A percentile compares a stretch with the other conserved stretches of the same genome.
These are phyloP conservation scores for Ceratocystis lukuohia DNA, from an alignment of 2,329 filamentous ascomycete species.

Conservation along the genomic window DNA sequence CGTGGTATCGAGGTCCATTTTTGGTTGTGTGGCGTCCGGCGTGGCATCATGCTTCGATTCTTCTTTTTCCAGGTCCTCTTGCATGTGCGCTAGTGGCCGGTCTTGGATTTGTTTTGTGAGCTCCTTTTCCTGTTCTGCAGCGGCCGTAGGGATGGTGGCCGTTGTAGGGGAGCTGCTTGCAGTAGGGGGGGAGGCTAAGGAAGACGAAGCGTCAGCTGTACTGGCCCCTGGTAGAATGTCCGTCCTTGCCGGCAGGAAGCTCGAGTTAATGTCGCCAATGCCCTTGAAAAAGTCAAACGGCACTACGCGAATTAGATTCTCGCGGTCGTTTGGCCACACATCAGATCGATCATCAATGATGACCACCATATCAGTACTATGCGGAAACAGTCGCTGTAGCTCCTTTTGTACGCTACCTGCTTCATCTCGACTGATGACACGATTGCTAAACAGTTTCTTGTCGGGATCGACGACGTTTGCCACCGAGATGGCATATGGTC, in stretches of 20 bases:
- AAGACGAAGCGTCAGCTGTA: neutral
- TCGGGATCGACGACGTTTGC: constrained; percentile 87
- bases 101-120: constrained; percentile 83
- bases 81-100: constrained; percentile 77
- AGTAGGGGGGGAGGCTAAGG: constrained; percentile 39
- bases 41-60: constrained; percentile 37
- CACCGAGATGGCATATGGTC: constrained; percentile 87
- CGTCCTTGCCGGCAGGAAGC: constrained; percentile 72
- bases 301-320: constrained; percentile 85
- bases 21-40: too few relatives aligned
- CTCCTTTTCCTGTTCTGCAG: constrained; percentile 66
- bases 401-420: constrained; percentile 91
- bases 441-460: constrained; percentile 77
- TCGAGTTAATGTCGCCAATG: constrained; percentile 97
- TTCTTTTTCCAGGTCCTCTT: constrained; percentile 78
- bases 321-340: constrained; percentile 82
- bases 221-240: constrained; percentile 33
- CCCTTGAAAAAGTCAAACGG: constrained; percentile 98
- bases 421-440: constrained; percentile 92
- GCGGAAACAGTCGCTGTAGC: constrained; percentile 79
- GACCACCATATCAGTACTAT: constrained; percentile 97
- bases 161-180: constrained; percentile 45
- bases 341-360: constrained; percentile 97
- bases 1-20: too few relatives aligned
- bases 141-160: neutral